Conservation (phyloP, 2,329 filamentous ascomycete species). For the Aspergillus caelatus region DNA sequence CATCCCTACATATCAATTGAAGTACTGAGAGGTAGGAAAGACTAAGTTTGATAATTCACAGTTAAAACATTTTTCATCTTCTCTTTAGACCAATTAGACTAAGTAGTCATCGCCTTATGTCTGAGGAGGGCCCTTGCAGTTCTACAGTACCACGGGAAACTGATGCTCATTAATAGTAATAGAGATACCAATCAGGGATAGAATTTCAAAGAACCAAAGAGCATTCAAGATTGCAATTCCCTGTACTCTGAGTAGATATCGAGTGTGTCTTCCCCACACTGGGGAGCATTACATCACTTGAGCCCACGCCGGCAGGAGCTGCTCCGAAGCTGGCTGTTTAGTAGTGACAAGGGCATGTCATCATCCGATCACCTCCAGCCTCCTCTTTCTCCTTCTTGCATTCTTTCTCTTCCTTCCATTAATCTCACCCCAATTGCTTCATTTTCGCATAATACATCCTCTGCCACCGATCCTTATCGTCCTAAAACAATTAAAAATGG, state of each 20-base stretch:
- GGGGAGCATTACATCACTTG: neutral
- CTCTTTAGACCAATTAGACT: neutral
- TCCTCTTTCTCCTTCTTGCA: neutral
- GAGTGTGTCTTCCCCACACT: neutral
- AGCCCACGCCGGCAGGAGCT: constrained; percentile 16
- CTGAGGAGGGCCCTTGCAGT: neutral
- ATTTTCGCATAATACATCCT: neutral
- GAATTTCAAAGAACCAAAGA: neutral
- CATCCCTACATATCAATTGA: neutral
- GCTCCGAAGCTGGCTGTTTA: constrained; percentile 12
- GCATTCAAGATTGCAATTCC: neutral
- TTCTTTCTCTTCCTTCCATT: neutral
- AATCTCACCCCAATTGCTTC: neutral
- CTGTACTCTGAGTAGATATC: neutral
- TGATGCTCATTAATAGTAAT: neutral
- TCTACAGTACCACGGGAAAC: neutral
- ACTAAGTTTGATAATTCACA: neutral
- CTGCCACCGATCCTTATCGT: neutral
- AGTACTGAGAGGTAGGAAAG: no score
- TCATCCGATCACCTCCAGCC: constrained; percentile 5
- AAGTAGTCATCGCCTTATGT: neutral
- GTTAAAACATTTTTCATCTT: neutral
- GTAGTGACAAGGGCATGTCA: constrained; percentile 10
- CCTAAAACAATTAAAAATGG: constrained; percentile 29
- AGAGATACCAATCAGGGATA: neutral